A percentile compares a stretch with the other conserved stretches of the same genome.
Evolutionary conservation across 768 basidiomycete genomes (phyloP).

Genomic region (Cubamyces sp.): DNA sequence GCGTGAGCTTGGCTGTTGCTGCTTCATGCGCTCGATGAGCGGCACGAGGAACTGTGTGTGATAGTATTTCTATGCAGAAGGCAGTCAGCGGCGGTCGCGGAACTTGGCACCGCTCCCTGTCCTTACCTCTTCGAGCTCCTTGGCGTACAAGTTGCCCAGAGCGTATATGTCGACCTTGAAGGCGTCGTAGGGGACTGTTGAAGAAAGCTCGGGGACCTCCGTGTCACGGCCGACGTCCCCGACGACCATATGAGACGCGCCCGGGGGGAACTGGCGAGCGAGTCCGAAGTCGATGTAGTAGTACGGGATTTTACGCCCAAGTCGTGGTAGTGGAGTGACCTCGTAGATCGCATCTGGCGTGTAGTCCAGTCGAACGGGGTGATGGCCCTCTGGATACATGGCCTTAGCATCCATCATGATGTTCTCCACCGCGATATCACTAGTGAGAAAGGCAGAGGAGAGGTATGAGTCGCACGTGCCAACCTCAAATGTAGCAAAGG

Average conservation of each 20-base stretch:
- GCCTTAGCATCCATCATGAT: slow-evolving; percentile 30
- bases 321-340: slow-evolving; percentile 36
- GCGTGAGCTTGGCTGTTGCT: slow-evolving; percentile 6
- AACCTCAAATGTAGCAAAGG: neutral
- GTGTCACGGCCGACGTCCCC: slow-evolving; percentile 30
- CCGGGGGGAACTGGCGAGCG: slow-evolving; percentile 20
- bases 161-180: slow-evolving; percentile 34
- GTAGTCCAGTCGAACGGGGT: slow-evolving; percentile 32
- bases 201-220: slow-evolving; percentile 31
- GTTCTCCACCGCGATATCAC: slow-evolving; percentile 24
- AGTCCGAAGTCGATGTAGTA: slow-evolving; percentile 32
- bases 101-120: neutral
- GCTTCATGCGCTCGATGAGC: slow-evolving; percentile 18
- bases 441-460: slow-evolving; percentile 1
- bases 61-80: slow-evolving; percentile 13
- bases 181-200: slow-evolving; percentile 28
- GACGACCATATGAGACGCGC: slow-evolving; percentile 19
- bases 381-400: slow-evolving; percentile 28
- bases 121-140: slow-evolving; percentile 26
- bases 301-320: slow-evolving; percentile 39
- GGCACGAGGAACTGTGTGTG: slow-evolving; percentile 20
- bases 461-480: slow-evolving; percentile 20
- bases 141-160: slow-evolving; percentile 29
- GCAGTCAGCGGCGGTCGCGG: neutral
- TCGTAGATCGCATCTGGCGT: slow-evolving; percentile 39